These are phyloP conservation scores for Zanthoxylum bungeanum DNA, from an alignment of 345 rosid genomes.

Conservation along the genomic window DNA sequence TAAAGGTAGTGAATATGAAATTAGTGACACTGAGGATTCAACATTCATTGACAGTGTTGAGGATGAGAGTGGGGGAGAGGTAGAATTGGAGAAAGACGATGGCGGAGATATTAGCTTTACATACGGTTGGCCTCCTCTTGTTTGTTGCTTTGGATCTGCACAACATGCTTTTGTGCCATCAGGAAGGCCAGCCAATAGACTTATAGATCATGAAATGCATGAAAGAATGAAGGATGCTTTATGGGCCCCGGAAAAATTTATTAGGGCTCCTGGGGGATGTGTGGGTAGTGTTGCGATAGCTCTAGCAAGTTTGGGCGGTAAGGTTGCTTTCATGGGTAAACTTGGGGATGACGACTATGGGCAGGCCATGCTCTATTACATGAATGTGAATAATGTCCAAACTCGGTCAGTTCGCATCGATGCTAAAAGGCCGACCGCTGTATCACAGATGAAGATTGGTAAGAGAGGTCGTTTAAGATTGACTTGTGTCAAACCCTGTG, in stretches of 20 bases:
- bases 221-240: slow-evolving; percentile 61
- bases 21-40: slow-evolving; percentile 42
- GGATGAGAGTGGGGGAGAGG: slow-evolving; percentile 57
- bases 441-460: slow-evolving; percentile 72
- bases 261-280: slow-evolving; percentile 83
- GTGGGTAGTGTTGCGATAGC: slow-evolving; percentile 80
- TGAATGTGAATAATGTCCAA: slow-evolving; percentile 71
- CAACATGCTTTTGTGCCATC: slow-evolving; percentile 85
- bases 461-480: slow-evolving; percentile 71
- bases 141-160: slow-evolving; percentile 94
- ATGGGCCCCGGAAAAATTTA: slow-evolving; percentile 72
- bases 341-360: slow-evolving; percentile 85
- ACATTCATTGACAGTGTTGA: slow-evolving; percentile 29
- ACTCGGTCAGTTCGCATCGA: slow-evolving; percentile 72
- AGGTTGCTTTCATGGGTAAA: slow-evolving; percentile 92
- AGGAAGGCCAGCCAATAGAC: slow-evolving; percentile 83
- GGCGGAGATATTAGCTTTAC: slow-evolving; percentile 68
- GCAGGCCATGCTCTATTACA: slow-evolving; percentile 65
- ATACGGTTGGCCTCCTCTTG: slow-evolving; percentile 93
- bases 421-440: slow-evolving; percentile 53
- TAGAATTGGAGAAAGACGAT: slow-evolving; percentile 50
- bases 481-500: slow-evolving; percentile 65
- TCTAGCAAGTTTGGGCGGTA: slow-evolving; percentile 81
- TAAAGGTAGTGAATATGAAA: slow-evolving; percentile 41
- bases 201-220: slow-evolving; percentile 63